phyloP scores from a whole-genome alignment of 1,139 yeast genomes.

The Magnusiomyces fungicola region DNA sequence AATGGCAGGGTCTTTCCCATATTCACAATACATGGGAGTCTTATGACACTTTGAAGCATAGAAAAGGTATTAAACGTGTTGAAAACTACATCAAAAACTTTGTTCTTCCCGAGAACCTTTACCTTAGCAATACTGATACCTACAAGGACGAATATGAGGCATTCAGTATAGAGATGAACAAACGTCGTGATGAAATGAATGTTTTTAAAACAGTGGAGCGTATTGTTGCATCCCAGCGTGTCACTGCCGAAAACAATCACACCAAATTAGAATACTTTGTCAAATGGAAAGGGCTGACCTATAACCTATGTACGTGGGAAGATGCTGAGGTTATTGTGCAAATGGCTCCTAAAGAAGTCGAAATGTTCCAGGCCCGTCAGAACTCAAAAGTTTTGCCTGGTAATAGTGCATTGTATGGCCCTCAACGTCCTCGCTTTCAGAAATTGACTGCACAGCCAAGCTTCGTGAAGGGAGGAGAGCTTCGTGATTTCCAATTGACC shows the following conservation, averaged over 20 bases:
- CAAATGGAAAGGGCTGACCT: constrained; percentile 89
- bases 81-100: constrained; percentile 84
- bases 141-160: constrained; percentile 83
- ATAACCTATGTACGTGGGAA: constrained; percentile 98
- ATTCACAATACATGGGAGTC: constrained; percentile 94
- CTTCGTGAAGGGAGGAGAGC: constrained; percentile 83
- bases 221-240: constrained; percentile 79
- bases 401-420: constrained; percentile 59
- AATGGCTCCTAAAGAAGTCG: constrained; percentile 77
- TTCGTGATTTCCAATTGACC: constrained; percentile 94
- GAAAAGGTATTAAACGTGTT: constrained; percentile 73
- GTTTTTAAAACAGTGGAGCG: constrained; percentile 86
- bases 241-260: constrained; percentile 49
- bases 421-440: constrained; percentile 79
- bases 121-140: constrained; percentile 69
- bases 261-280: constrained; percentile 73
- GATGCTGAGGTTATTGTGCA: constrained; percentile 80
- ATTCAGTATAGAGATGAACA: constrained; percentile 84
- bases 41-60: constrained; percentile 46
- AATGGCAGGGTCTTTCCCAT: constrained; percentile 87
- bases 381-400: constrained; percentile 82
- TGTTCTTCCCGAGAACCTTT: constrained; percentile 64
- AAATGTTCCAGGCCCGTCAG: constrained; percentile 70
- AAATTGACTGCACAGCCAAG: constrained; percentile 81
- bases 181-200: constrained; percentile 72